A percentile compares a stretch with the other conserved stretches of the same genome.
Evolutionary conservation across 306 rosid species (phyloP).

Genomic region (Mucuna pruriens): DNA sequence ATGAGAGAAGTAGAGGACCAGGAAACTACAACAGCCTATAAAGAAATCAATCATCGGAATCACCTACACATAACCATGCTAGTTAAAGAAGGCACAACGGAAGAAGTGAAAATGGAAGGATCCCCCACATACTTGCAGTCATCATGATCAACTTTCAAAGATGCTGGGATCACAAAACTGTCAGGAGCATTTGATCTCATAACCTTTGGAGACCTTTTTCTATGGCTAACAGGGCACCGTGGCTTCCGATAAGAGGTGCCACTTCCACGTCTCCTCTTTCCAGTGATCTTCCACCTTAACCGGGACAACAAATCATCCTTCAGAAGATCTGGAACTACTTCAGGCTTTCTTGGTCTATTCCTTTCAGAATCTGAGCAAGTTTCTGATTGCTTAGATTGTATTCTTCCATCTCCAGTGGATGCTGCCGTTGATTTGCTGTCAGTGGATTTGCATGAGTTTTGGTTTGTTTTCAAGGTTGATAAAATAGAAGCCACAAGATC

Average conservation of each 20-base stretch:
- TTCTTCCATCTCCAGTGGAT: constrained; percentile 34
- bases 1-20: not conserved
- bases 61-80: constrained; percentile 91
- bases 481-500: constrained; percentile 58
- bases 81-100: constrained; percentile 73
- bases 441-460: constrained; percentile 20
- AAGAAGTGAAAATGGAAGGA: constrained; percentile 63
- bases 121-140: constrained; percentile 77
- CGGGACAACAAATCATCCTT: constrained; percentile 59
- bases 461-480: constrained; percentile 37
- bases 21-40: not conserved
- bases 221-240: not conserved
- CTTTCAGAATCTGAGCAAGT: constrained; percentile 27
- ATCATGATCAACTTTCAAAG: constrained; percentile 68
- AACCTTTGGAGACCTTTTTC: constrained; percentile 35
- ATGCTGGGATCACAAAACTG: constrained; percentile 52
- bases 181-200: constrained; percentile 48
- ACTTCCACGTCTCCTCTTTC: constrained; percentile 59
- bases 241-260: constrained; percentile 41
- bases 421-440: constrained; percentile 36
- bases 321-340: constrained; percentile 57
- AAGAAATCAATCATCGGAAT: constrained; percentile 25
- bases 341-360: constrained; percentile 33
- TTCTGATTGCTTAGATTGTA: constrained; percentile 37
- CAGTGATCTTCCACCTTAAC: constrained; percentile 72